These are phyloP conservation scores for Ajuga chamaepitys DNA, from an alignment of 257 asterid species.

Conservation along the genomic window DNA sequence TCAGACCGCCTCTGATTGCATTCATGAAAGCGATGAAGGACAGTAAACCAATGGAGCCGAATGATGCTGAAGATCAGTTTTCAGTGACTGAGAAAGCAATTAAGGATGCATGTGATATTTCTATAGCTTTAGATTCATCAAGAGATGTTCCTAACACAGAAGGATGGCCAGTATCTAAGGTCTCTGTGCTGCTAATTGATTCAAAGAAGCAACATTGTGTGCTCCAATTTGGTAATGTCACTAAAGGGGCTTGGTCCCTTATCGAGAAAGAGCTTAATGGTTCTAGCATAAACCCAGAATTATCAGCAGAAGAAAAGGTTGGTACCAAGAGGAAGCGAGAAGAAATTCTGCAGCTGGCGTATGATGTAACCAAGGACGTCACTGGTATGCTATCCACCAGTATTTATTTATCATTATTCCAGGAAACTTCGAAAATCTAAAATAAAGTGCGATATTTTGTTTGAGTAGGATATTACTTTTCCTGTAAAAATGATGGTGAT, in stretches of 20 bases:
- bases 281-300: conserved; percentile 13
- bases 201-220: conserved; percentile 38
- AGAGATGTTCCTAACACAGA: conserved; percentile 28
- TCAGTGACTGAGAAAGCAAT: conserved; percentile 61
- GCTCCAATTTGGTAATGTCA: conserved; percentile 31
- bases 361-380: conserved; percentile 40
- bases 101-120: conserved; percentile 52
- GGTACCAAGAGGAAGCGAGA: conserved; percentile 33
- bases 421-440: background rate
- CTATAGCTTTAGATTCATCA: conserved; percentile 38
- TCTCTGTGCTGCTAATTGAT: conserved; percentile 55
- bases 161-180: conserved; percentile 48
- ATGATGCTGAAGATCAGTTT: conserved; percentile 24
- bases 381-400: conserved; percentile 33
- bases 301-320: conserved; percentile 4
- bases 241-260: conserved; percentile 58
- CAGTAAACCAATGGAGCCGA: background rate
- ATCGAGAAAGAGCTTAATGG: conserved; percentile 31
- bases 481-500: background rate
- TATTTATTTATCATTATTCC: background rate
- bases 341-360: conserved; percentile 35
- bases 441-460: background rate
- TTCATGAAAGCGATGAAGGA: conserved; percentile 35
- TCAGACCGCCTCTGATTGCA: conserved; percentile 41
- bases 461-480: background rate